Evolutionary conservation across 495 filamentous ascomycete species (phyloP).

Genomic region (Aspergillus carlsbadensis): DNA sequence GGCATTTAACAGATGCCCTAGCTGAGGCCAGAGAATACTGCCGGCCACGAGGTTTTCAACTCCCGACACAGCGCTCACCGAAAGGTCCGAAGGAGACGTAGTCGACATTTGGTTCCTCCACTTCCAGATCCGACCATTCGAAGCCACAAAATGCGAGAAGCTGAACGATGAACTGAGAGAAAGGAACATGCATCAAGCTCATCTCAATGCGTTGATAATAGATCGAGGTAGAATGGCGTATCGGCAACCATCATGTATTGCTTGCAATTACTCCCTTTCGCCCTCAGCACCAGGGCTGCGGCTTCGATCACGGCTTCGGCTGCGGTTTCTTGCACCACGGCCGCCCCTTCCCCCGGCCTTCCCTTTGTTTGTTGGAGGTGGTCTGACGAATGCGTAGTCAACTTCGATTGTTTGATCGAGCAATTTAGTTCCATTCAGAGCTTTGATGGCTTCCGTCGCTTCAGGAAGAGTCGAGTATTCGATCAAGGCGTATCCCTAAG

Average conservation of each 20-base stretch:
- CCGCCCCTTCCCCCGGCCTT: slow-evolving; percentile 52
- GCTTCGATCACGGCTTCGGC: slow-evolving; percentile 57
- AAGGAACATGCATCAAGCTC: neutral
- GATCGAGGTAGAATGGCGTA: neutral
- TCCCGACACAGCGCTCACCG: neutral
- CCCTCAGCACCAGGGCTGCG: slow-evolving; percentile 52
- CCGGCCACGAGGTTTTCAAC: slow-evolving; percentile 16
- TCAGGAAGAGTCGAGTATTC: slow-evolving; percentile 89
- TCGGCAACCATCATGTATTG: neutral
- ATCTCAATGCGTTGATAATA: slow-evolving; percentile 4
- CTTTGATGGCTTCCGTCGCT: slow-evolving; percentile 81
- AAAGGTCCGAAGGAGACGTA: neutral
- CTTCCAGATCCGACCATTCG: neutral
- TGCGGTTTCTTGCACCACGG: slow-evolving; percentile 50
- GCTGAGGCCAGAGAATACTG: slow-evolving; percentile 16
- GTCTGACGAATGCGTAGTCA: slow-evolving; percentile 96
- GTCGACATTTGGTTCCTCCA: neutral
- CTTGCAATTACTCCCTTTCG: slow-evolving; percentile 35
- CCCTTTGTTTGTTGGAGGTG: slow-evolving; percentile 69
- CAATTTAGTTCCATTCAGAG: slow-evolving; percentile 75
- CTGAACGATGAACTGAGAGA: neutral
- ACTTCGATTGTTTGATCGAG: slow-evolving; percentile 90
- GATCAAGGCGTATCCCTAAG: slow-evolving; percentile 87
- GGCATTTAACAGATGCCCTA: neutral
- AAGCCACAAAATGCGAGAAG: neutral